Evolutionary conservation across 129 eudicot genomes (phyloP).

Genomic region (Chrysanthemum makinoi): DNA sequence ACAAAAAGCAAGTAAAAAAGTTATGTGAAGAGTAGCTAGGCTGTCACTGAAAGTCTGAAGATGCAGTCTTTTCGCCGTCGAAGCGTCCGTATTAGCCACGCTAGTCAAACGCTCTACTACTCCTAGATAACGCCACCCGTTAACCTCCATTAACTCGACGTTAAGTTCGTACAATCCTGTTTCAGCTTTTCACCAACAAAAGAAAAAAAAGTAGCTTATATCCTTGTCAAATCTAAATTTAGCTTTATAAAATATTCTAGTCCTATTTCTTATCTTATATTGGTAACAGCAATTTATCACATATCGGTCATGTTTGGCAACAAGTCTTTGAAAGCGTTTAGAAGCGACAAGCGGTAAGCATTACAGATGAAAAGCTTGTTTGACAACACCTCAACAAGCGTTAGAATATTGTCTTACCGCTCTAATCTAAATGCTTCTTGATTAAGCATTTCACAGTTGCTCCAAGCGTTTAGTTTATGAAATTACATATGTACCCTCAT

Average conservation of each 20-base stretch:
- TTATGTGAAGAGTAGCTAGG: constrained; percentile 1
- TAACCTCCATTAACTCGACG: constrained; percentile 20
- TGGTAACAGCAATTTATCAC: neutral
- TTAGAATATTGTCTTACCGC: too few relatives aligned
- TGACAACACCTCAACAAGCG: too few relatives aligned
- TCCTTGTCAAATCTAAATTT: constrained; percentile 5
- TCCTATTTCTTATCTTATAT: neutral
- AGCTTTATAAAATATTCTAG: neutral
- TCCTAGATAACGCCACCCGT: neutral
- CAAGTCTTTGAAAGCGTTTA: too few relatives aligned
- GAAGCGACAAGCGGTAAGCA: too few relatives aligned
- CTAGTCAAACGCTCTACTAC: constrained; percentile 20
- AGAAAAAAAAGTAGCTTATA: neutral
- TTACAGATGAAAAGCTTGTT: too few relatives aligned
- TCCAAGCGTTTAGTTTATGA: too few relatives aligned
- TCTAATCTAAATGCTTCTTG: too few relatives aligned
- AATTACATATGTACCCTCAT: too few relatives aligned
- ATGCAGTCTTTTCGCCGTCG: constrained; percentile 27
- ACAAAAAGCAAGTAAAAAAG: neutral
- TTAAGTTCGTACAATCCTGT: constrained; percentile 7
- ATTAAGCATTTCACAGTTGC: too few relatives aligned
- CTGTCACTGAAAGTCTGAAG: neutral
- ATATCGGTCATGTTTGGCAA: too few relatives aligned
- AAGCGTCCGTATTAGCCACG: neutral
- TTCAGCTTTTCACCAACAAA: constrained; percentile 3